Conservation (phyloP, 305 asterid species). For the Euphrasia arctica region DNA sequence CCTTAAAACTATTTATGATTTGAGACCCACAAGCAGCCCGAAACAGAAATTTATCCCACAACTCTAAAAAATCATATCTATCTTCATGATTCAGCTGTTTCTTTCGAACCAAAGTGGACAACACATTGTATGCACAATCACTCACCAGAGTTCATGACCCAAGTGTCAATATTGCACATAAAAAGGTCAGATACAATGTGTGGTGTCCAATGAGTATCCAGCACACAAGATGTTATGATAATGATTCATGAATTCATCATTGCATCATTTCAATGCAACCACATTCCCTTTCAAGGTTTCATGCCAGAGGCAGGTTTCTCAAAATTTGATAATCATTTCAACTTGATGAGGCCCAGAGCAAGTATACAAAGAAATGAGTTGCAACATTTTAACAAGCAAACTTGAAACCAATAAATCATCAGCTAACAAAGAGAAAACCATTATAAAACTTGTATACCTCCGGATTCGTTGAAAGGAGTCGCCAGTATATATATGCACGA, state of each 20-base stretch:
- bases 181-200: no score
- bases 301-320: conserved; percentile 8
- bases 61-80: background rate
- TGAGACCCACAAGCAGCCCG: no score
- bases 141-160: no score
- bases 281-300: background rate
- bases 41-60: background rate
- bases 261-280: conserved; percentile 14
- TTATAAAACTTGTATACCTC: conserved; percentile 60
- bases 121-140: no score
- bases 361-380: conserved; percentile 13
- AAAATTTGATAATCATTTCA: background rate
- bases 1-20: no score
- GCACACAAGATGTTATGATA: background rate
- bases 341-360: conserved; percentile 17
- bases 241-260: background rate
- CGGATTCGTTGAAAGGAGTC: conserved; percentile 98
- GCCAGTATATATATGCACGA: conserved; percentile 99
- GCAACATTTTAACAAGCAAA: conserved; percentile 21
- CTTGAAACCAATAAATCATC: conserved; percentile 16
- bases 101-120: no score
- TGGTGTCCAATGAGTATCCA: no score
- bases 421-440: conserved; percentile 16
- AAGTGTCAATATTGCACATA: no score
- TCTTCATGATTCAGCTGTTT: background rate